Evolutionary conservation across 768 basidiomycete genomes (phyloP).

Genomic region (Ramaria sp.): DNA sequence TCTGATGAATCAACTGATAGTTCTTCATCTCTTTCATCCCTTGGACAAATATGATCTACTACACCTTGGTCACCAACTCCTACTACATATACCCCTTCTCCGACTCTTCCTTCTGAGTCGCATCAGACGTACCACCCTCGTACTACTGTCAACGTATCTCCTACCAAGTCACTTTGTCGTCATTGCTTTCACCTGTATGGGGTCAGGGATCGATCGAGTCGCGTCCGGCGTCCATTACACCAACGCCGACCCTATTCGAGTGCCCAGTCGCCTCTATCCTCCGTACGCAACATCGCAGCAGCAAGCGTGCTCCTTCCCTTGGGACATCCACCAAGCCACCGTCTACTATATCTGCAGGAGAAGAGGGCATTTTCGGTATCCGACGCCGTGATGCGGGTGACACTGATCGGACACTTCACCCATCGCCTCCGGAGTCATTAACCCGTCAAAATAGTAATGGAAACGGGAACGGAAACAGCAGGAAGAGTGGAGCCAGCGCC

Average conservation of each 20-base stretch:
- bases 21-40: constrained; percentile 15
- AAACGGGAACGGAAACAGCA: constrained; percentile 6
- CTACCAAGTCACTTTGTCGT: constrained; percentile 8
- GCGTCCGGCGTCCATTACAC: neutral
- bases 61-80: neutral
- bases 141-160: constrained; percentile 2
- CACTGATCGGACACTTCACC: constrained; percentile 3
- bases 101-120: neutral
- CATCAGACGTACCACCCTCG: neutral
- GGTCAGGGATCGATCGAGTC: neutral
- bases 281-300: constrained; percentile 68
- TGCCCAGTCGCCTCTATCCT: constrained; percentile 17
- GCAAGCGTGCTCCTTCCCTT: constrained; percentile 47
- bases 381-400: constrained; percentile 25
- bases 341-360: constrained; percentile 25
- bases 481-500: constrained; percentile 16
- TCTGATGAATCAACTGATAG: constrained; percentile 33
- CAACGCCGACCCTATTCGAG: constrained; percentile 1
- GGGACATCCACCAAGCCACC: constrained; percentile 21
- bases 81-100: neutral
- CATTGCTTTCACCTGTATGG: constrained; percentile 3
- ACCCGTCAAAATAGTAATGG: constrained; percentile 1
- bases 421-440: neutral
- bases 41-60: neutral
- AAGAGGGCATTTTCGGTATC: constrained; percentile 42